Evolutionary conservation across 1,139 yeast species (phyloP).

Genomic region (Debaryomyces sp.): DNA sequence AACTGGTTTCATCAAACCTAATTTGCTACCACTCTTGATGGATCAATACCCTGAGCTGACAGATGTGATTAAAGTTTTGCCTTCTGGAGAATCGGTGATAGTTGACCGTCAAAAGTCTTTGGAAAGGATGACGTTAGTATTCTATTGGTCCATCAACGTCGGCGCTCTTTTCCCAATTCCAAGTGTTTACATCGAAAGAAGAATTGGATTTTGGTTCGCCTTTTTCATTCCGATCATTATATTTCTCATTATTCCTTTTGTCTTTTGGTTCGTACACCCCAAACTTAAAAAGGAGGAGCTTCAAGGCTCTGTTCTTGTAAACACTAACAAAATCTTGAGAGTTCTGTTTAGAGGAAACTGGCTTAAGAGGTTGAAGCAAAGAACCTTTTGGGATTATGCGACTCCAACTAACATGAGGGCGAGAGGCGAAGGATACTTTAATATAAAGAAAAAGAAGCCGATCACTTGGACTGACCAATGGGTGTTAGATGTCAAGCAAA

Average conservation of each 20-base stretch:
- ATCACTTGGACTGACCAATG: constrained; percentile 57
- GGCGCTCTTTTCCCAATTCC: constrained; percentile 82
- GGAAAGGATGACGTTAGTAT: constrained; percentile 74
- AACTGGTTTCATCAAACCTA: constrained; percentile 55
- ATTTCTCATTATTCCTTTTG: constrained; percentile 51
- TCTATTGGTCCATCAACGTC: constrained; percentile 78
- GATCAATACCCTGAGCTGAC: constrained; percentile 55
- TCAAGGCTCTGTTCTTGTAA: constrained; percentile 52
- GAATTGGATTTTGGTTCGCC: constrained; percentile 79
- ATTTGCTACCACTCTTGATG: constrained; percentile 52
- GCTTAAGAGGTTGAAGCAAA: constrained; percentile 35
- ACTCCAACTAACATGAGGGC: constrained; percentile 51
- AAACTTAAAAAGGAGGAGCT: constrained; percentile 41
- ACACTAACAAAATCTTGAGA: constrained; percentile 41
- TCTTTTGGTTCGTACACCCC: constrained; percentile 41
- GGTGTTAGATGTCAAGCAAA: constrained; percentile 62
- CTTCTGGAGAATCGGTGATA: constrained; percentile 67
- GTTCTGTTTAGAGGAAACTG: constrained; percentile 45
- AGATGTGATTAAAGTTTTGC: constrained; percentile 60
- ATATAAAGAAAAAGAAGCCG: constrained; percentile 29
- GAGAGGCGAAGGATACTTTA: constrained; percentile 41
- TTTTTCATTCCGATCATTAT: constrained; percentile 59
- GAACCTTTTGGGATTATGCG: constrained; percentile 57
- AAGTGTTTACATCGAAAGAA: constrained; percentile 70
- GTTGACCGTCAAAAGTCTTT: constrained; percentile 72